Conservation (phyloP, 768 basidiomycete genomes). For the Mycena crocata region DNA sequence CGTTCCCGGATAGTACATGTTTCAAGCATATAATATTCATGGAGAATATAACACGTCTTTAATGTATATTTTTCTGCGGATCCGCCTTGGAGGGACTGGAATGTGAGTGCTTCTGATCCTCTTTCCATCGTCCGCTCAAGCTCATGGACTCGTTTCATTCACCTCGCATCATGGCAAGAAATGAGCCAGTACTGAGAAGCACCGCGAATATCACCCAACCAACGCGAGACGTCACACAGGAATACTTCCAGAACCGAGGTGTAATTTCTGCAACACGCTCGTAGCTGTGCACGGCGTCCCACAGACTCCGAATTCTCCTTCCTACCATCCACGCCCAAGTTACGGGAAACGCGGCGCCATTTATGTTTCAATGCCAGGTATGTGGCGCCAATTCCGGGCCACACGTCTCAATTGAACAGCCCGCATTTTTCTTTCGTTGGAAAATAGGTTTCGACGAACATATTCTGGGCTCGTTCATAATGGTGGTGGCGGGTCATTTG, state of each 20-base stretch:
- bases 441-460: background rate
- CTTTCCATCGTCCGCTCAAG: too few relatives aligned
- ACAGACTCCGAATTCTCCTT: background rate
- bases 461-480: background rate
- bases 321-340: background rate
- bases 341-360: constrained; percentile 8
- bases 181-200: too few relatives aligned
- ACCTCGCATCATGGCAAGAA: too few relatives aligned
- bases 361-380: background rate
- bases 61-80: background rate
- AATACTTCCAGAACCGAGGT: too few relatives aligned
- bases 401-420: background rate
- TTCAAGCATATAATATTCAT: constrained; percentile 25
- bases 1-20: constrained; percentile 28
- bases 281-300: too few relatives aligned
- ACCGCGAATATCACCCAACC: too few relatives aligned
- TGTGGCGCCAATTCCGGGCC: constrained; percentile 1
- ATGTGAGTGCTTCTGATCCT: too few relatives aligned
- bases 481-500: background rate
- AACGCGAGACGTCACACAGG: too few relatives aligned
- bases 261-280: too few relatives aligned
- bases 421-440: background rate
- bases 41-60: constrained; percentile 10
- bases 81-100: background rate
- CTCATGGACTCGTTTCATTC: too few relatives aligned